Evolutionary conservation across 2,329 filamentous ascomycete genomes (phyloP), one percentile per base, ranked within the genome.

Genomic region (Diplodia sapinea): DNA sequence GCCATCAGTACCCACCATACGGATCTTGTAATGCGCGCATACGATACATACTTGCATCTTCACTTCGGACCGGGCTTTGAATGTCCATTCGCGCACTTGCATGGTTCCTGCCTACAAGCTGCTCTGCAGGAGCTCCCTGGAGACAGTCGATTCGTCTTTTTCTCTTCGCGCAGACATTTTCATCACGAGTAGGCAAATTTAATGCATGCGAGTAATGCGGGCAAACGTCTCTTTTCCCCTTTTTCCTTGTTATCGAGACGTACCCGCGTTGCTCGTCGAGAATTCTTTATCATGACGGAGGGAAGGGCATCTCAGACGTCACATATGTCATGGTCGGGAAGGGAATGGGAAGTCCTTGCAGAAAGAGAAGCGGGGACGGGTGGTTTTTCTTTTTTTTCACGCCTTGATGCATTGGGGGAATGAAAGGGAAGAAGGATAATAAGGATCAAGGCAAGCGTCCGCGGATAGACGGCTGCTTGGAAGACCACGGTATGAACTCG

Each of bases 21-120:
- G 43, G 47, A 63, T 47, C 29, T 63, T 63, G 47, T 63, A 63
- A 63, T 63, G 59, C 59, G 47, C 59, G 59, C 59, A 51, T 47
- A 51, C 43, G 59, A 51, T 51, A 63, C 43, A 51, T 63, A 63
- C 59, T 38, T 63, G 59, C 43, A 51, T 51, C 59, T 63, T 63
- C 59, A 50, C 12, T 40, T 63, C 40, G n/a, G 6, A 63, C 59
- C 59, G 59, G 59, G 59, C 59, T 33, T 63, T 26, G 20, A 7
- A 23, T 38, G 15, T 38, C 23, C 9, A 17, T 59, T 31, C 12
- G 43, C 31, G 36, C 47, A 55, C 43, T 23, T 40, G 29, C 40
- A 51, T 31, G 23, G 47, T 29, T 54, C 33, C 51, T 65, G 26
- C 17, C 51, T 36, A 31, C 8, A 59, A 43, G 7, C 26, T 38